Evolutionary conservation across 1,139 yeast species (phyloP).

Genomic region (Nakaseomyces uthaithaninus): DNA sequence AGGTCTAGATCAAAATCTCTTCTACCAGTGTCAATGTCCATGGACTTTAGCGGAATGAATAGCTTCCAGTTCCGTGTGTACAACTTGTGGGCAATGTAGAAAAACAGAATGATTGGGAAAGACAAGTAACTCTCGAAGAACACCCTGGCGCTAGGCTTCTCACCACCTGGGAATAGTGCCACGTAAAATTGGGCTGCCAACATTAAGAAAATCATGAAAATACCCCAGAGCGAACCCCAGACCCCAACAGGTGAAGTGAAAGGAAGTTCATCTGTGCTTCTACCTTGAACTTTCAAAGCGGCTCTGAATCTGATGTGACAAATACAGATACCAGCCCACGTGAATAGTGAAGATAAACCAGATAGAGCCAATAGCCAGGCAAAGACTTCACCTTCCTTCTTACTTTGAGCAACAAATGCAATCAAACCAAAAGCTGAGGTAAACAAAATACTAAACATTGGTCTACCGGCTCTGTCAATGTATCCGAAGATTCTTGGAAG

Average conservation of each 20-base stretch:
- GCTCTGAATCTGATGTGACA: conserved; percentile 59
- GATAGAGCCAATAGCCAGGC: conserved; percentile 62
- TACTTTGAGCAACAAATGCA: conserved; percentile 52
- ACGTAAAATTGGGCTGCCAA: conserved; percentile 46
- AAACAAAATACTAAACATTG: conserved; percentile 46
- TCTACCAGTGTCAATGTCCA: conserved; percentile 70
- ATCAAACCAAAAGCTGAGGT: conserved; percentile 48
- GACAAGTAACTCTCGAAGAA: conserved; percentile 61
- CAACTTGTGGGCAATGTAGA: conserved; percentile 50
- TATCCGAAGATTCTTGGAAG: conserved; percentile 58
- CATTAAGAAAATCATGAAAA: conserved; percentile 41
- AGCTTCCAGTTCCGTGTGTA: conserved; percentile 51
- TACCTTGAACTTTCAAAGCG: conserved; percentile 51
- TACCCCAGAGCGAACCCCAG: conserved; percentile 47
- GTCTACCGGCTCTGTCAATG: conserved; percentile 63
- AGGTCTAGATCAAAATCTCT: conserved; percentile 60
- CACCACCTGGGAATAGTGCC: conserved; percentile 59
- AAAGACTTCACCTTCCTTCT: conserved; percentile 49
- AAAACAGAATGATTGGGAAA: conserved; percentile 49
- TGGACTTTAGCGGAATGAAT: conserved; percentile 43
- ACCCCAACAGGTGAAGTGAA: conserved; percentile 49
- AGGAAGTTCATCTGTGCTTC: conserved; percentile 46
- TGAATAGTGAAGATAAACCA: conserved; percentile 56
- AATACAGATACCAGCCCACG: conserved; percentile 59
- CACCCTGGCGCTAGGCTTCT: conserved; percentile 40